Conservation (phyloP, 768 basidiomycete genomes). For the Dacryopinax spathularia region DNA sequence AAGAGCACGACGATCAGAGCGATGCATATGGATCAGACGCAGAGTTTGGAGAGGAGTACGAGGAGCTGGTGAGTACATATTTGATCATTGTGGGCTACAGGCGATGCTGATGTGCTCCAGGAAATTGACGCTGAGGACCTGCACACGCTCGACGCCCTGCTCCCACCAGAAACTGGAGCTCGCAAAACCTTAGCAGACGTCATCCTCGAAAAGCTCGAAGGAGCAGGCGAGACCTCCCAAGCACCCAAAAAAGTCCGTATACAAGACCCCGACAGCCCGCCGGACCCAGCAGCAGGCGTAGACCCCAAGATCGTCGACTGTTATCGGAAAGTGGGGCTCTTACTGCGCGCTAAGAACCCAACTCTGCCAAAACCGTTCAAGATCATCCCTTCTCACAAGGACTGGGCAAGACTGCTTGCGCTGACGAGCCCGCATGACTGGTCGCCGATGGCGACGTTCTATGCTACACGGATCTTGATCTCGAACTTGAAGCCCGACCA, state of each 20-base stretch:
- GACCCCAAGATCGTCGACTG: constrained; percentile 11
- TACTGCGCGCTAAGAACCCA: constrained; percentile 82
- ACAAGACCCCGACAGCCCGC: constrained; percentile 3
- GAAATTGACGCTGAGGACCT: constrained; percentile 86
- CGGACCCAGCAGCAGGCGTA: constrained; percentile 10
- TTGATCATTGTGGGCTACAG: neutral
- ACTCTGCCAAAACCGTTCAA: constrained; percentile 97
- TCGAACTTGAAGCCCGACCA: constrained; percentile 94
- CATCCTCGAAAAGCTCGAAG: constrained; percentile 88
- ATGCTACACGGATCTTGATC: constrained; percentile 88
- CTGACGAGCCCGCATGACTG: constrained; percentile 84
- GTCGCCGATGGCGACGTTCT: constrained; percentile 89
- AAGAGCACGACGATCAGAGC: constrained; percentile 45
- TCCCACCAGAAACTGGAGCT: constrained; percentile 60
- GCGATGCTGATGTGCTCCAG: constrained; percentile 25
- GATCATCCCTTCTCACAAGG: constrained; percentile 86
- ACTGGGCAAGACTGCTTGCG: constrained; percentile 91
- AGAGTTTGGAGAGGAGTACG: constrained; percentile 27
- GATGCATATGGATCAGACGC: constrained; percentile 21
- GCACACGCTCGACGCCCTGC: constrained; percentile 65
- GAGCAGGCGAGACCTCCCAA: constrained; percentile 36
- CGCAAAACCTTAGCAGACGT: constrained; percentile 85
- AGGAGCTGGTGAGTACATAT: constrained; percentile 27
- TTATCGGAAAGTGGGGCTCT: constrained; percentile 41
- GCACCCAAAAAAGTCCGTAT: constrained; percentile 7